Conservation (phyloP, 1,284 basidiomycete species). For the Erythrobasidium hasegawianum region DNA sequence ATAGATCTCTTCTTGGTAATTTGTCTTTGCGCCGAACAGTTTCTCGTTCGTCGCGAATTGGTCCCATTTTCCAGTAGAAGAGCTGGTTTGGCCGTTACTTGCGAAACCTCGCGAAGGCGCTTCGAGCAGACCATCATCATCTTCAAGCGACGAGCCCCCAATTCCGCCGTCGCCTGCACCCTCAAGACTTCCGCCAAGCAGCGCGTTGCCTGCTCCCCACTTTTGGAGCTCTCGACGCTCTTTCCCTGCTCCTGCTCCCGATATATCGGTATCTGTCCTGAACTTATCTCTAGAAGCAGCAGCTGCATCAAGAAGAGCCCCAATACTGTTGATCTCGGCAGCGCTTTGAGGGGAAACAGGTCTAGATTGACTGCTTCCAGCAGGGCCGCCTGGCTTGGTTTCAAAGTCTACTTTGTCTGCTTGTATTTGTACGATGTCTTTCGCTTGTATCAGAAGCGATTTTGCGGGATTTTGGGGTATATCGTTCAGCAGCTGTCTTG, state of each 20-base stretch:
- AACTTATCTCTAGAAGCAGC: slow-evolving; percentile 56
- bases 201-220: slow-evolving; percentile 58
- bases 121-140: slow-evolving; percentile 68
- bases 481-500: not conserved
- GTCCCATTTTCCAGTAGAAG: slow-evolving; percentile 77
- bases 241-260: slow-evolving; percentile 53
- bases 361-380: too few relatives aligned
- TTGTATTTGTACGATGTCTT: slow-evolving; percentile 26
- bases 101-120: slow-evolving; percentile 38
- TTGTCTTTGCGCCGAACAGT: slow-evolving; percentile 84
- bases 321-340: not conserved
- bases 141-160: slow-evolving; percentile 41
- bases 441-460: slow-evolving; percentile 11
- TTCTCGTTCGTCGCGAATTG: slow-evolving; percentile 94
- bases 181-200: slow-evolving; percentile 18
- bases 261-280: slow-evolving; percentile 84
- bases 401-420: slow-evolving; percentile 23
- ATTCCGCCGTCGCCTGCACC: too few relatives aligned
- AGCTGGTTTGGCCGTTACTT: not conserved
- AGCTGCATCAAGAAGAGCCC: not conserved
- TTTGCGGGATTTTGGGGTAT: not conserved
- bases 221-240: slow-evolving; percentile 78
- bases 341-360: not conserved
- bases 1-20: slow-evolving; percentile 90
- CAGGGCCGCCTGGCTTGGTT: not conserved